phyloP scores from a whole-genome alignment of 2,329 filamentous ascomycete species.

The Curvularia eragrostidis region DNA sequence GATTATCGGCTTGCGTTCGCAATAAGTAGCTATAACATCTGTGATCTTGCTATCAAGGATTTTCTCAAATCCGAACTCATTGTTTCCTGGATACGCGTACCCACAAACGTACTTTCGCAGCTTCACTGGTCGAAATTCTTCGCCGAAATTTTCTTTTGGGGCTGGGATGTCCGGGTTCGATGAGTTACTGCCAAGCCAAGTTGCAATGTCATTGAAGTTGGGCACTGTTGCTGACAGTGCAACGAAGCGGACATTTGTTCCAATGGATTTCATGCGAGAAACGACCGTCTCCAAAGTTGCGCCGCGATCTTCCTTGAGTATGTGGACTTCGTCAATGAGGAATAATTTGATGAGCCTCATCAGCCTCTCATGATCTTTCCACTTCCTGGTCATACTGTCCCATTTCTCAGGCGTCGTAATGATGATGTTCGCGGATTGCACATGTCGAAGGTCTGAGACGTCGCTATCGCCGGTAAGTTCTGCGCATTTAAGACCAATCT shows the following conservation, averaged over 20 bases:
- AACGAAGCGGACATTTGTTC: constrained; percentile 76
- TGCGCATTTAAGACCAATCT: constrained; percentile 71
- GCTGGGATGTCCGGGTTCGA: constrained; percentile 68
- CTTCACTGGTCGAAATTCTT: constrained; percentile 80
- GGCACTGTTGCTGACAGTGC: constrained; percentile 84
- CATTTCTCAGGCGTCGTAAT: constrained; percentile 90
- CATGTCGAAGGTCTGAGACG: constrained; percentile 67
- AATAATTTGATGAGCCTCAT: constrained; percentile 79
- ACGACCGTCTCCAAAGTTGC: constrained; percentile 84
- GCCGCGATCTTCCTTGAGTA: constrained; percentile 79
- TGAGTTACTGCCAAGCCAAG: constrained; percentile 75
- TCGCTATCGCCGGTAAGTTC: constrained; percentile 86
- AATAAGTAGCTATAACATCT: constrained; percentile 70
- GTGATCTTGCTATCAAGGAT: constrained; percentile 70
- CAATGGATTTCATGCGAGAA: constrained; percentile 84
- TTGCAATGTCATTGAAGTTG: constrained; percentile 79
- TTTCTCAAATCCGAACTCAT: constrained; percentile 81
- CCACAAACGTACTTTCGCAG: constrained; percentile 79
- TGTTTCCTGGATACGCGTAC: constrained; percentile 63
- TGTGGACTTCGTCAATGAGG: constrained; percentile 87
- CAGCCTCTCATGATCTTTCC: constrained; percentile 78
- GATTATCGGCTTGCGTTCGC: constrained; percentile 76
- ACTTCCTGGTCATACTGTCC: constrained; percentile 88
- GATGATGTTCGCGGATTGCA: constrained; percentile 80
- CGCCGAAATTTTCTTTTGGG: constrained; percentile 72